Evolutionary conservation across 2,329 filamentous ascomycete species (phyloP), one percentile per base, ranked within the genome.

Genomic region (Thielaviopsis musarum): DNA sequence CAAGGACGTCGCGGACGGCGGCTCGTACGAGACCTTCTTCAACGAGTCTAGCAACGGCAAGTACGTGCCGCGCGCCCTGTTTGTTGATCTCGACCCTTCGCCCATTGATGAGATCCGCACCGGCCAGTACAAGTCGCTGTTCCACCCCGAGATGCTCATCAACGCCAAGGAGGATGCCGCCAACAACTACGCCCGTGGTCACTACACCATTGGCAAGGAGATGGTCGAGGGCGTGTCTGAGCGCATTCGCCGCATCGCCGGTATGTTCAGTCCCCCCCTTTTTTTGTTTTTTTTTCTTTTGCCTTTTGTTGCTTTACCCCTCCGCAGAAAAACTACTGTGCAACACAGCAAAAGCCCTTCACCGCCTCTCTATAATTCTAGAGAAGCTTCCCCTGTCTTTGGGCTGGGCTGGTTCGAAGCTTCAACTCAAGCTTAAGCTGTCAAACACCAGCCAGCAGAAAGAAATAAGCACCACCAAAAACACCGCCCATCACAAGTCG

Each of bases 141-240:
- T 85, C 77, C 83, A 87, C 73, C 83, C 83, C 53, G 83, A 87
- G 75, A 76, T 83, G 66, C 72, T 87, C 68, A 81, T 87, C 69
- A 86, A 80, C 71, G 83, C 83, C 72, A 87, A 87, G 77, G 84
- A 87, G 71, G 84, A 87, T 78, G 83, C 84, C 61, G 82, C 83
- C 73, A 87, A 87, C 75, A 87, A 87, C 77, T 87, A 87, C 68
- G 84, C 84, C 65, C 83, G 83, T 74, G 84, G 84, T 61, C 83
- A 87, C 74, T 87, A 87, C 73, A 87, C 84, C 66, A 82, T 87
- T 66, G 84, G 84, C 73, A 87, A 87, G 77, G 83, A 87, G 75
- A 83, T 85, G 80, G 80, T 85, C 59, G 83, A 87, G 69, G 78
- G 72, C 66, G 83, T 86, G 67, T 80, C 86, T 67, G 83, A 87